Conservation (phyloP, 2,329 filamentous ascomycete species). For the Catunica adiposa region DNA sequence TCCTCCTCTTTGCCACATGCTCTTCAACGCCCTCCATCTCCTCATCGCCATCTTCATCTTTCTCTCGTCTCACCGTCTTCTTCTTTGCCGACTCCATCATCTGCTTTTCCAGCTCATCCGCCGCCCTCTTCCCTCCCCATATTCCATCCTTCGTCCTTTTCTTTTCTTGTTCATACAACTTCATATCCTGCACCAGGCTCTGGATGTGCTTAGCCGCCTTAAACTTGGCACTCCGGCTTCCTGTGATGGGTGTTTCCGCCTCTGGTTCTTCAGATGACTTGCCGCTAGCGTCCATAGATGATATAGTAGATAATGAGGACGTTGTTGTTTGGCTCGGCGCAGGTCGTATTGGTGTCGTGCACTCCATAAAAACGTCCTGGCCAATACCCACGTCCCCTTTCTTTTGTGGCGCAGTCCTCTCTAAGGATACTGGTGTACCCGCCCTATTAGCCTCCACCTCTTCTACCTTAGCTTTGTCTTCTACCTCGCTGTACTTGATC, state of each 20-base stretch:
- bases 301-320: background rate
- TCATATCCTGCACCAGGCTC: slow-evolving; percentile 66
- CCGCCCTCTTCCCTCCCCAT: slow-evolving; percentile 48
- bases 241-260: slow-evolving; percentile 63
- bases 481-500: too few species aligned
- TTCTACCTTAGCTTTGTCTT: background rate
- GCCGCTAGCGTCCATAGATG: background rate
- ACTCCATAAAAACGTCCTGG: background rate
- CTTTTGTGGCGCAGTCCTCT: slow-evolving; percentile 14
- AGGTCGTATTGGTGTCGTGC: slow-evolving; percentile 22
- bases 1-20: slow-evolving; percentile 34
- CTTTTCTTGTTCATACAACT: slow-evolving; percentile 81
- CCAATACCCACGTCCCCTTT: background rate
- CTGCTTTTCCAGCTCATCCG: slow-evolving; percentile 38
- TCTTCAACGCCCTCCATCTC: slow-evolving; percentile 36
- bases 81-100: slow-evolving; percentile 17
- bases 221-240: slow-evolving; percentile 74
- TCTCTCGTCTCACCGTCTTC: background rate
- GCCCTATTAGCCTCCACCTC: background rate
- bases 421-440: slow-evolving; percentile 12
- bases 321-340: background rate
- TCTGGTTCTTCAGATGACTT: slow-evolving; percentile 23
- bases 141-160: slow-evolving; percentile 47
- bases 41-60: slow-evolving; percentile 28
- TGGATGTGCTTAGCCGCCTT: slow-evolving; percentile 66